These are phyloP conservation scores for Nissolia schottii DNA, from an alignment of 306 rosid species.

Conservation along the genomic window DNA sequence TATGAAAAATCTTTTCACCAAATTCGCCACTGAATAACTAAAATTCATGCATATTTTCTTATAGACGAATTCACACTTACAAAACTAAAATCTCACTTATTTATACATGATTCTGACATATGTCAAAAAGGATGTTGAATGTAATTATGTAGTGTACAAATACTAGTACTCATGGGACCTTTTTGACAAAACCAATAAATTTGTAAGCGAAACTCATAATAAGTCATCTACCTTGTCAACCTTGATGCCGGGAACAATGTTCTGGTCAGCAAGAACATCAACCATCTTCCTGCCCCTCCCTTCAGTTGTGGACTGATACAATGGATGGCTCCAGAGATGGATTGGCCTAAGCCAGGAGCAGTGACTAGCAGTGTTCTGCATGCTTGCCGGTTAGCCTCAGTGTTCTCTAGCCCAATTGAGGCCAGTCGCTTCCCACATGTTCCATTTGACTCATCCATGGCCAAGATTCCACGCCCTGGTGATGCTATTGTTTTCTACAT, in stretches of 20 bases:
- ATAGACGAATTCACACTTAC: too few species aligned
- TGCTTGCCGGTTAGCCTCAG: slow-evolving; percentile 85
- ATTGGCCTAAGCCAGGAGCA: slow-evolving; percentile 60
- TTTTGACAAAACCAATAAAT: background rate
- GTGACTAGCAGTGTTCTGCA: slow-evolving; percentile 70
- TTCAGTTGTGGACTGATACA: slow-evolving; percentile 76
- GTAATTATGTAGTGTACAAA: too few species aligned
- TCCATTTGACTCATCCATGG: slow-evolving; percentile 95
- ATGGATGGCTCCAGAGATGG: slow-evolving; percentile 84
- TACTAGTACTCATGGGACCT: too few species aligned
- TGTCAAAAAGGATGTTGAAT: too few species aligned
- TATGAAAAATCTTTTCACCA: too few species aligned
- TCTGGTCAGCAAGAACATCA: slow-evolving; percentile 60
- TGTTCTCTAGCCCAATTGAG: slow-evolving; percentile 85
- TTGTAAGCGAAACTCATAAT: background rate
- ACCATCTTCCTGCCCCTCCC: slow-evolving; percentile 76
- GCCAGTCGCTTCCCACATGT: slow-evolving; percentile 89
- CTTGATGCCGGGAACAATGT: slow-evolving; percentile 77
- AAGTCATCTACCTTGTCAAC: slow-evolving; percentile 61
- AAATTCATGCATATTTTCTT: too few species aligned
- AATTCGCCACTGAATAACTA: too few species aligned
- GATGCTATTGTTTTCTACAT: slow-evolving; percentile 73
- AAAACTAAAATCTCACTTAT: too few species aligned
- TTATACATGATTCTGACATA: too few species aligned
- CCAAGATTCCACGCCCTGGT: slow-evolving; percentile 87